Percentiles rank a stretch among this genome's conserved stretches.
These are phyloP conservation scores for Populus deltoides DNA, from an alignment of 345 rosid species.

Conservation along the genomic window DNA sequence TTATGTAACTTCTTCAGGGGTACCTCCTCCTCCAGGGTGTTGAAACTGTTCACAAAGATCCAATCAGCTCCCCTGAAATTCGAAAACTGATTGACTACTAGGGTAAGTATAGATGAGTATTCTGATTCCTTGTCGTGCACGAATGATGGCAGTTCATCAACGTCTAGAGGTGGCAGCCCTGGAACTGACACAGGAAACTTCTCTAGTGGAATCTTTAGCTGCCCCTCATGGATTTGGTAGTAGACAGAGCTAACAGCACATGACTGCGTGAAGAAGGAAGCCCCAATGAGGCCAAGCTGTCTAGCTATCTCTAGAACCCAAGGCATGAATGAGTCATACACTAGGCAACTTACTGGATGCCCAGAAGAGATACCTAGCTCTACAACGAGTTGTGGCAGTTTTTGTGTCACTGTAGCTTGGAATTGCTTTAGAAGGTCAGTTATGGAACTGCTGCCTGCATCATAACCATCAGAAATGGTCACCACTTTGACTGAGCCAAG, in stretches of 20 bases:
- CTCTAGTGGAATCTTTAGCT: constrained; percentile 26
- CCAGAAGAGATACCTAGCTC: not conserved
- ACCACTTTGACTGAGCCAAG: constrained; percentile 22
- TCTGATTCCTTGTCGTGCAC: constrained; percentile 20
- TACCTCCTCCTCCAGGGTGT: constrained; percentile 50
- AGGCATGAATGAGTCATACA: constrained; percentile 45
- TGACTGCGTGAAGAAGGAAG: constrained; percentile 32
- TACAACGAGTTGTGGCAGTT: constrained; percentile 29
- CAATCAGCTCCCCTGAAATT: constrained; percentile 1
- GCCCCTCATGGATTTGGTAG: constrained; percentile 17
- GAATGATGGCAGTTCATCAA: constrained; percentile 40
- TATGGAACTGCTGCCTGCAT: constrained; percentile 8
- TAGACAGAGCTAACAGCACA: constrained; percentile 24
- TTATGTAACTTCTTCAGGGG: not conserved
- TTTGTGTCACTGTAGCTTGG: constrained; percentile 19
- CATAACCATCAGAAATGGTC: constrained; percentile 31
- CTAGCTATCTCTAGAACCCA: constrained; percentile 41
- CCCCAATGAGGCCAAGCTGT: constrained; percentile 18
- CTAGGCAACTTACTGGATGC: constrained; percentile 18
- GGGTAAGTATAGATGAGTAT: not conserved
- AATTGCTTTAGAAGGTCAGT: constrained; percentile 4
- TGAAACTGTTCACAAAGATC: constrained; percentile 10
- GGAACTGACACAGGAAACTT: constrained; percentile 22
- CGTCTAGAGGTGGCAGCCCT: constrained; percentile 32
- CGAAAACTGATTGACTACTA: not conserved